Percentiles rank a stretch among this genome's conserved stretches.
phyloP scores from a whole-genome alignment of 768 basidiomycete genomes.

The Amanita subjunquillea region DNA sequence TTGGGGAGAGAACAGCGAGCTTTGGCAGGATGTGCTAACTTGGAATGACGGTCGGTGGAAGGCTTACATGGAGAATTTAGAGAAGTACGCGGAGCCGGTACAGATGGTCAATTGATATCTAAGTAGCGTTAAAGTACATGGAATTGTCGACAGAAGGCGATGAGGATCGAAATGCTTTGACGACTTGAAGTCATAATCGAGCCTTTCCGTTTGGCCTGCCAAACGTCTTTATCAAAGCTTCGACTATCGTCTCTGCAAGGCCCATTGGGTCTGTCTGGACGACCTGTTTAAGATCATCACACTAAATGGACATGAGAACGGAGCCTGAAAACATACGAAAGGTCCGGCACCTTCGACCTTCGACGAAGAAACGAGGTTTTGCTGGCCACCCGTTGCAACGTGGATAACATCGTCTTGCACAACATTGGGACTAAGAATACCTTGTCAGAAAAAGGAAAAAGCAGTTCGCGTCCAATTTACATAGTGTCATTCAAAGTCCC shows the following conservation, averaged over 20 bases:
- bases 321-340: conserved; percentile 19
- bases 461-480: conserved; percentile 14
- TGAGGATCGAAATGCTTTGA: neutral
- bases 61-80: conserved; percentile 4
- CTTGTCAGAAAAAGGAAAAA: neutral
- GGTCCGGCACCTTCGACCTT: conserved; percentile 30
- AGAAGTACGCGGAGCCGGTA: conserved; percentile 6
- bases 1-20: conserved; percentile 8
- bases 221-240: conserved; percentile 17
- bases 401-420: conserved; percentile 27
- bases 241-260: conserved; percentile 24
- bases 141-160: neutral
- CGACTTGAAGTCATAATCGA: neutral
- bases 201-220: neutral
- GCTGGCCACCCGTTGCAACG: conserved; percentile 21
- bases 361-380: conserved; percentile 25
- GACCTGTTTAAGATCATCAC: conserved; percentile 11
- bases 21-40: conserved; percentile 8
- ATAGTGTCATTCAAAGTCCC: conserved; percentile 34
- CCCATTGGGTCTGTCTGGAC: conserved; percentile 21
- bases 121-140: neutral
- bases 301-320: neutral
- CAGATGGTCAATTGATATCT: neutral
- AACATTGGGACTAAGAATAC: neutral
- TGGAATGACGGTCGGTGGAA: conserved; percentile 10